Base-by-base conservation (phyloP, 192 early-diverging fungal species). In the Mortierella antarctica region DNA sequence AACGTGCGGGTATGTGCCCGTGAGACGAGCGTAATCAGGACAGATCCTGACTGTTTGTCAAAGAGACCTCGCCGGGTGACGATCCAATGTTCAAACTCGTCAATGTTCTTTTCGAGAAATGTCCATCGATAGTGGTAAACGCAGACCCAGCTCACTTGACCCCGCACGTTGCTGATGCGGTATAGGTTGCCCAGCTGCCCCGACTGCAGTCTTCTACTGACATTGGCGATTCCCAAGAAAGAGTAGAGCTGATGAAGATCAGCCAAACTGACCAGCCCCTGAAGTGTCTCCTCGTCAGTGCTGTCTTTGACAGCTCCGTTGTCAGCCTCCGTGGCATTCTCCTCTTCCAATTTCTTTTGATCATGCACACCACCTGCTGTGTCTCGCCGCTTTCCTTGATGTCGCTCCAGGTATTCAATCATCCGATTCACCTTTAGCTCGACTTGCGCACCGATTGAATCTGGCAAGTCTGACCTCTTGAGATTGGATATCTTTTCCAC, bases 101-200 rank as follows among this genome's bases (percentile, higher is more conserved):
- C 77, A 23, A 80, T 72, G 55, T 72, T 80, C 39, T 61, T 58
- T 10, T 80, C 77, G n/a, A 80, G 52, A 67, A 80, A 80, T 13
- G 77, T 80, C 77, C 77, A 80, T 45, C 77, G 70, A 46, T 72
- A 80, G 23, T 80, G 77, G 31, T 80, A 80, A 12, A 71, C 62
- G 20, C 77, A 80, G 7, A 80, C 55, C 77, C 77, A 80, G 60
- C 70, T 80, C 46, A 66, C 70, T 47, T 80, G 70, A 42, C 77
- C 70, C 41, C 42, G 21, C 6, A 63, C 59, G 40, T 80, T 80
- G 46, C 77, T 71, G 59, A 80, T 56, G 2, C 77, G 69, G 53
- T 70, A 80, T 9, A 80, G 20, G 50, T 80, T 80, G 5, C 65
- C 77, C 7, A 80, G 70, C 12, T 80, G 76, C 40, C 76, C 76